phyloP scores from a whole-genome alignment of 805 yeast species.

The Myxozyma mucilagina region DNA sequence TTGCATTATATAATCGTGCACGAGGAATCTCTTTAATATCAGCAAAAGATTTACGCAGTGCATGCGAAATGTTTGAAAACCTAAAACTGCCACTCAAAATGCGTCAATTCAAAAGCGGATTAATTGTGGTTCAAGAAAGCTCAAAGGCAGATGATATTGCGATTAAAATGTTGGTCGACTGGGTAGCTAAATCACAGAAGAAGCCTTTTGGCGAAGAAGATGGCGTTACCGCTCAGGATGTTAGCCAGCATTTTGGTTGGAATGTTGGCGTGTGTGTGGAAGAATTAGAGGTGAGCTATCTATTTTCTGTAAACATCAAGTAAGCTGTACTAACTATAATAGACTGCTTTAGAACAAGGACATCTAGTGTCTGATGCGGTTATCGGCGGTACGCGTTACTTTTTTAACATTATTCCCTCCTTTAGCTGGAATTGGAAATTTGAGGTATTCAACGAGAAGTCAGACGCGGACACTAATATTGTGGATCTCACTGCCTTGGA shows the following conservation, averaged over 20 bases:
- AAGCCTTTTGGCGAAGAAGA: conserved; percentile 7
- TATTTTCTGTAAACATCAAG: conserved; percentile 54
- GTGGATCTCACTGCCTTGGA: conserved; percentile 2
- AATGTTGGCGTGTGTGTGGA: conserved; percentile 64
- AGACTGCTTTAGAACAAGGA: conserved; percentile 12
- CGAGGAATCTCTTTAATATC: conserved; percentile 67
- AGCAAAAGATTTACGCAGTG: conserved; percentile 64
- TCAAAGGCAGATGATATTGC: conserved; percentile 42
- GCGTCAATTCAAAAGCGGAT: conserved; percentile 45
- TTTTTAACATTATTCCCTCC: conserved; percentile 44
- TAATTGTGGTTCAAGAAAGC: conserved; percentile 46
- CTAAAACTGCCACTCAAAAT: conserved; percentile 59
- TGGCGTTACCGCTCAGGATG: conserved; percentile 39
- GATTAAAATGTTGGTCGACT: conserved; percentile 19
- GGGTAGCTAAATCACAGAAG: conserved; percentile 5
- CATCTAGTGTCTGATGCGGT: conserved; percentile 52
- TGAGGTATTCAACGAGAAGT: conserved; percentile 2
- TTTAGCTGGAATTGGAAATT: conserved; percentile 6
- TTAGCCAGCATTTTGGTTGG: conserved; percentile 46
- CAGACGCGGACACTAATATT: not conserved
- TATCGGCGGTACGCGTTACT: conserved; percentile 65
- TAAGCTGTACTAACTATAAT: not conserved
- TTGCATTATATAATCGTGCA: conserved; percentile 62
- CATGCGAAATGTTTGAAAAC: conserved; percentile 57
- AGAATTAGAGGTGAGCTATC: conserved; percentile 56